phyloP scores from a whole-genome alignment of 805 yeast species.

The Suhomyces vadensis region DNA sequence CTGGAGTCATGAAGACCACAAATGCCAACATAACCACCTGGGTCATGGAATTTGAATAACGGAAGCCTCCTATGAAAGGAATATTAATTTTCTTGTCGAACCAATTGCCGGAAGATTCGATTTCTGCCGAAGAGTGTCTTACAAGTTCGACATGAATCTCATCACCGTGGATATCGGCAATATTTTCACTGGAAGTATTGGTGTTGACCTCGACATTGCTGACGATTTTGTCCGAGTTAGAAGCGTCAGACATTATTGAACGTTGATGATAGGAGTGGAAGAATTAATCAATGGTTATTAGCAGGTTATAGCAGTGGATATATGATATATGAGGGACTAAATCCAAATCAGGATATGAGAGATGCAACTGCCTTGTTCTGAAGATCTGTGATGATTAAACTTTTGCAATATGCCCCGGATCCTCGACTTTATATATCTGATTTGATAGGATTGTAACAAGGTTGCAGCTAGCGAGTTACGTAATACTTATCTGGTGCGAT shows the following conservation, averaged over 20 bases:
- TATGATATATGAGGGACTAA: too few relatives aligned
- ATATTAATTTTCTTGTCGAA: constrained; percentile 28
- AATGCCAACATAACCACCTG: constrained; percentile 50
- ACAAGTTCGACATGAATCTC: constrained; percentile 21
- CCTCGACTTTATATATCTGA: too few relatives aligned
- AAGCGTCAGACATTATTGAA: constrained; percentile 7
- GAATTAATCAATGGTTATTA: not conserved
- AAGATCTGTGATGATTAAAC: too few relatives aligned
- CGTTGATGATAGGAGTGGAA: not conserved
- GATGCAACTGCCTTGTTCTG: too few relatives aligned
- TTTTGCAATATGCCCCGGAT: too few relatives aligned
- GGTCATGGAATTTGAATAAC: constrained; percentile 38
- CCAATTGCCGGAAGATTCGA: constrained; percentile 41
- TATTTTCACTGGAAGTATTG: constrained; percentile 10
- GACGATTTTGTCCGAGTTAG: constrained; percentile 4
- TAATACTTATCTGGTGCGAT: constrained; percentile 6
- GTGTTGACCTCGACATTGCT: constrained; percentile 6
- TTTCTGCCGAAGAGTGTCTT: constrained; percentile 29
- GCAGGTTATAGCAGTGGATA: not conserved
- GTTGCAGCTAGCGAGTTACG: constrained; percentile 1
- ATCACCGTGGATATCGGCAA: constrained; percentile 6
- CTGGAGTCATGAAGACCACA: constrained; percentile 52
- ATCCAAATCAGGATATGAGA: too few relatives aligned
- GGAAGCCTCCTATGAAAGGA: constrained; percentile 12
- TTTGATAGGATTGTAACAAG: not conserved